A percentile compares a stretch with the other conserved stretches of the same genome.
Conservation (phyloP, 2,329 filamentous ascomycete species). For the Colletotrichum camelliae region DNA sequence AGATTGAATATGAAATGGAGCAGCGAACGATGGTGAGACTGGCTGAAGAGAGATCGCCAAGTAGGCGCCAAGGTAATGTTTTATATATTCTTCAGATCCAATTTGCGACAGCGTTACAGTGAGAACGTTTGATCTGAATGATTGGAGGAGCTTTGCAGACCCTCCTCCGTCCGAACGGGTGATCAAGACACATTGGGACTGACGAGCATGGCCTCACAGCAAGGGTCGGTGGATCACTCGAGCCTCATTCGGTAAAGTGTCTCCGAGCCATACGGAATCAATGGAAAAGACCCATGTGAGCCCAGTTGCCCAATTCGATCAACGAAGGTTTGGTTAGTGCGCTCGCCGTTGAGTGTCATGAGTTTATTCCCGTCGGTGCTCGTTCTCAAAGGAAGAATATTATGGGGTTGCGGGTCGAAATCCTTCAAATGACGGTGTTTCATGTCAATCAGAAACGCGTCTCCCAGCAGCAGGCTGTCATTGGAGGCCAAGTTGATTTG, state of each 20-base stretch:
- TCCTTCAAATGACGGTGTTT: background rate
- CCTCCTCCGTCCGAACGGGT: conserved; percentile 8
- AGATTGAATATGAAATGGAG: background rate
- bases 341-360: background rate
- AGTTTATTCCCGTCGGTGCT: background rate
- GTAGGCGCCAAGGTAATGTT: background rate
- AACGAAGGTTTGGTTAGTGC: background rate
- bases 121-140: background rate
- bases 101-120: background rate
- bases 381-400: background rate
- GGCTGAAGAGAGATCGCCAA: background rate
- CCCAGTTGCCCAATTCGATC: background rate
- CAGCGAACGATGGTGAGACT: background rate
- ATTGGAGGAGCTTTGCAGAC: conserved; percentile 2
- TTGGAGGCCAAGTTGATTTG: background rate
- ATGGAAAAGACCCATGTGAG: background rate
- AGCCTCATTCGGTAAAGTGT: background rate
- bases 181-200: background rate
- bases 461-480: background rate
- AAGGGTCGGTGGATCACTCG: background rate
- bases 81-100: conserved; percentile 14
- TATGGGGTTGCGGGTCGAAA: background rate
- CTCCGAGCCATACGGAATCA: background rate
- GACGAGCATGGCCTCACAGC: conserved; percentile 2
- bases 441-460: background rate